Evolutionary conservation across 163 green algal genomes (phyloP), one percentile per base, ranked within the genome.

Genomic region (Chlorella variabilis): DNA sequence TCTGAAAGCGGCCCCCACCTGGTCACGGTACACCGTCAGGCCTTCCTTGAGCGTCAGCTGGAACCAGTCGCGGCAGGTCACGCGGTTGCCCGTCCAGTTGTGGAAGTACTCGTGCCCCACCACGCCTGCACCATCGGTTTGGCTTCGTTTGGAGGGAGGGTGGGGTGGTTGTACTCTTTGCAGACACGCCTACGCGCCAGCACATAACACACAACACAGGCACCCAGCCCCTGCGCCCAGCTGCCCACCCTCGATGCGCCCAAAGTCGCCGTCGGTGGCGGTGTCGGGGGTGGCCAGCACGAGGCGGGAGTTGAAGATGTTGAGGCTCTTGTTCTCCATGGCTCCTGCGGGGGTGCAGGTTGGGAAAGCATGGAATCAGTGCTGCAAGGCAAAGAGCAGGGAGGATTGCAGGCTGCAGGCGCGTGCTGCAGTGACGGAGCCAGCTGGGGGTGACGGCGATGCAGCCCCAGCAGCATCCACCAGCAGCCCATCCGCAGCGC

Each of bases 11-110:
- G 2, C 45, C 20, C 45, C 33, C 45, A 84, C 85, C 89, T 95
- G 90, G 82, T 98, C 95, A 33, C 96, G 86, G 89, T 94, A 99
- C 31, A 98, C 97, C 5, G 97, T 99, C 42, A 99, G 93, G 0
- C 97, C 97, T 88, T 98, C 95, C 90, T 99, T 99, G 42, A 99
- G 92, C 1, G 92, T 98, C 23, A 99, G 94, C 91, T 99, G 97
- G 92, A 99, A 99, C 97, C 97, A 99, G 88, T 99, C 96, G 25
- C 96, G 91, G 87, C 94, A 98, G 3, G 94, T 98, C 21, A 98
- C 94, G 34, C 96, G 90, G 91, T 98, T 96, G 77, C 94, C 93
- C 23, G 93, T 96, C 85, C 87, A 95, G 88, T 95, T 95, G 84
- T 94, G 89, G 82, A 94, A 94, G 75, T 91, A 91, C 74, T 96